phyloP scores from a whole-genome alignment of 1,284 basidiomycete species.

The Ceratobasidium sp. region DNA sequence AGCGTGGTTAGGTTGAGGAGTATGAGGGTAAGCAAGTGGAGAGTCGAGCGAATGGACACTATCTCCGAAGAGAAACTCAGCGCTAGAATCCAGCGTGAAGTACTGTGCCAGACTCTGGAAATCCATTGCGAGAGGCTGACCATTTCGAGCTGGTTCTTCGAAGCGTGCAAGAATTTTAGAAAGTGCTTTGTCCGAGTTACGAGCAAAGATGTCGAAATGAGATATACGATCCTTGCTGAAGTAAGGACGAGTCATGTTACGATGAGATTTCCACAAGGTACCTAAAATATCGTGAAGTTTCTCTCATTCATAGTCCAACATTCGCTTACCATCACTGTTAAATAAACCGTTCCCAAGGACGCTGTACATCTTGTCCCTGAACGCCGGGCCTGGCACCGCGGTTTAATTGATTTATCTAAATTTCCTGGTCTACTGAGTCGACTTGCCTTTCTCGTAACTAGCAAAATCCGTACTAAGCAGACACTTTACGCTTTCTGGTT shows the following conservation, averaged over 20 bases:
- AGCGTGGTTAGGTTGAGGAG: slow-evolving; percentile 59
- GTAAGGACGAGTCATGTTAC: slow-evolving; percentile 43
- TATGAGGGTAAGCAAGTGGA: slow-evolving; percentile 61
- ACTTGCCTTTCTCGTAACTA: slow-evolving; percentile 52
- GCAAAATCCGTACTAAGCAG: slow-evolving; percentile 47
- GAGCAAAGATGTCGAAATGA: slow-evolving; percentile 27
- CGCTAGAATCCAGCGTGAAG: slow-evolving; percentile 40
- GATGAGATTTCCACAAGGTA: slow-evolving; percentile 57
- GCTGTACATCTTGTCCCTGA: slow-evolving; percentile 36
- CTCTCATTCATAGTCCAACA: slow-evolving; percentile 19
- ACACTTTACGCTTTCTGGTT: slow-evolving; percentile 57
- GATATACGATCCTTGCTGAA: slow-evolving; percentile 46
- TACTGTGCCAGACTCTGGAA: slow-evolving; percentile 29
- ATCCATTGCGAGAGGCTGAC: slow-evolving; percentile 10
- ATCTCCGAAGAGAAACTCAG: slow-evolving; percentile 49
- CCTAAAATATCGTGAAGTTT: slow-evolving; percentile 46
- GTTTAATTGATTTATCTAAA: too few relatives aligned
- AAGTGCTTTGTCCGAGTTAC: slow-evolving; percentile 45
- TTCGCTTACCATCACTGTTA: slow-evolving; percentile 47
- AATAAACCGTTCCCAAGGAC: slow-evolving; percentile 43
- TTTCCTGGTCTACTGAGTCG: background rate
- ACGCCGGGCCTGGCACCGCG: background rate
- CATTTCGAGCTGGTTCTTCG: slow-evolving; percentile 44
- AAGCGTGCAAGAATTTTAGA: slow-evolving; percentile 35
- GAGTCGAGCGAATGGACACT: slow-evolving; percentile 44